Evolutionary conservation across 2,329 filamentous ascomycete genomes (phyloP).

Genomic region (Tympanopsis confertula): DNA sequence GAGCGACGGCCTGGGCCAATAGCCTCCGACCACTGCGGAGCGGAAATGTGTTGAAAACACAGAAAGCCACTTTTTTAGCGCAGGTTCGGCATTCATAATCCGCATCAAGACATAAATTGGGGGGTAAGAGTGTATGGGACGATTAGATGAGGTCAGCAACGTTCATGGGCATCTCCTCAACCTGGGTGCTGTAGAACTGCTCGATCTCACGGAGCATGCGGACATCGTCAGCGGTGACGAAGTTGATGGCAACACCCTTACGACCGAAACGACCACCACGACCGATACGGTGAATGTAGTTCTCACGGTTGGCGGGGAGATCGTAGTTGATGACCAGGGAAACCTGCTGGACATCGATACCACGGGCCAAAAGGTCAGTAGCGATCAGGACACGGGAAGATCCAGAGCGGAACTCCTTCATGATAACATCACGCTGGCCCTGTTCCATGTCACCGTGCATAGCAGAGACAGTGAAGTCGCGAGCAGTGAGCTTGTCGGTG

Average conservation of each 20-base stretch:
- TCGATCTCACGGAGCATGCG: slow-evolving; percentile 68
- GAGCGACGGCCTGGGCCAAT: no score
- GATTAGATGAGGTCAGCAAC: slow-evolving; percentile 27
- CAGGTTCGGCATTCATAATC: neutral
- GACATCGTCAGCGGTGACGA: slow-evolving; percentile 63
- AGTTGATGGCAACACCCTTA: slow-evolving; percentile 69
- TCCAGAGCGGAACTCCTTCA: slow-evolving; percentile 67
- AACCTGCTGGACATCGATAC: slow-evolving; percentile 66
- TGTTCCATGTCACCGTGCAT: slow-evolving; percentile 70
- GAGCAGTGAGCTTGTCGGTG: slow-evolving; percentile 61
- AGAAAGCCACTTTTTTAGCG: slow-evolving; percentile 1
- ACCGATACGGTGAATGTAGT: slow-evolving; percentile 67
- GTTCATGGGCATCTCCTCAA: slow-evolving; percentile 64
- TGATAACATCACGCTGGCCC: slow-evolving; percentile 59
- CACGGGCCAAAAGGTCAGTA: slow-evolving; percentile 59
- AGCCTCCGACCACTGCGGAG: neutral
- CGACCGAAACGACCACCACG: slow-evolving; percentile 64
- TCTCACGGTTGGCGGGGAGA: slow-evolving; percentile 55
- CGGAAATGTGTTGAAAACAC: neutral
- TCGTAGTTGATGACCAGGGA: slow-evolving; percentile 68
- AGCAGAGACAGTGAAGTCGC: slow-evolving; percentile 63
- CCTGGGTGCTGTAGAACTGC: slow-evolving; percentile 67
- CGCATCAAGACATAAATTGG: neutral
- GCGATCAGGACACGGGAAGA: slow-evolving; percentile 63
- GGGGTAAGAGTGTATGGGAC: slow-evolving; percentile 10